Conservation (phyloP, 2,329 filamentous ascomycete genomes). For the Exophiala alcalophila region DNA sequence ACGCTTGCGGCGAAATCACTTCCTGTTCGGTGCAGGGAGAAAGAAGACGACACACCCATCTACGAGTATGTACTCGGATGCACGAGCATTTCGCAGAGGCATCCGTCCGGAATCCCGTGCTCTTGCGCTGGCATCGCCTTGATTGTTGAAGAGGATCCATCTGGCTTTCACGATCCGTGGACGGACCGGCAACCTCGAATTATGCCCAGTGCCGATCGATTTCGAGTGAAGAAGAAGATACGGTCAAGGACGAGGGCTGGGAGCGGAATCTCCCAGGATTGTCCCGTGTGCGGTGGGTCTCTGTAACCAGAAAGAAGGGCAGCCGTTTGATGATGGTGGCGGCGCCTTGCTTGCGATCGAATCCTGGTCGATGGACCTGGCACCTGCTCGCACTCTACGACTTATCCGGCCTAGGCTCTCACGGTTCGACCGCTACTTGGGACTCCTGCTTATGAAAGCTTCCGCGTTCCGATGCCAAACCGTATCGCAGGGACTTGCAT, state of each 20-base stretch:
- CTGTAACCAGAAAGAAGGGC: not conserved
- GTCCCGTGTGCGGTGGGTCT: slow-evolving; percentile 14
- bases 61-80: too few species aligned
- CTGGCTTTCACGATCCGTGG: too few species aligned
- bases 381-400: slow-evolving; percentile 2
- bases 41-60: too few species aligned
- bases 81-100: too few species aligned
- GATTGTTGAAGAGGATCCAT: too few species aligned
- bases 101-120: too few species aligned
- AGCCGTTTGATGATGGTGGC: slow-evolving; percentile 10
- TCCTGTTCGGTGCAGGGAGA: too few species aligned
- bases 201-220: slow-evolving; percentile 2
- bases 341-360: slow-evolving; percentile 4
- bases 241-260: slow-evolving; percentile 8
- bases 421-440: slow-evolving; percentile 6
- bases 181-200: too few species aligned
- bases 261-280: too few species aligned
- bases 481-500: not conserved
- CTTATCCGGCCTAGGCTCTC: not conserved
- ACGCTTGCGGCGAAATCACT: too few species aligned
- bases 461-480: slow-evolving; percentile 13
- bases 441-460: slow-evolving; percentile 21
- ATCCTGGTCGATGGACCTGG: slow-evolving; percentile 1
- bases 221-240: slow-evolving; percentile 1
- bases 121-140: too few species aligned